phyloP scores from a whole-genome alignment of 2,329 filamentous ascomycete genomes.

The Aspergillus sp. region DNA sequence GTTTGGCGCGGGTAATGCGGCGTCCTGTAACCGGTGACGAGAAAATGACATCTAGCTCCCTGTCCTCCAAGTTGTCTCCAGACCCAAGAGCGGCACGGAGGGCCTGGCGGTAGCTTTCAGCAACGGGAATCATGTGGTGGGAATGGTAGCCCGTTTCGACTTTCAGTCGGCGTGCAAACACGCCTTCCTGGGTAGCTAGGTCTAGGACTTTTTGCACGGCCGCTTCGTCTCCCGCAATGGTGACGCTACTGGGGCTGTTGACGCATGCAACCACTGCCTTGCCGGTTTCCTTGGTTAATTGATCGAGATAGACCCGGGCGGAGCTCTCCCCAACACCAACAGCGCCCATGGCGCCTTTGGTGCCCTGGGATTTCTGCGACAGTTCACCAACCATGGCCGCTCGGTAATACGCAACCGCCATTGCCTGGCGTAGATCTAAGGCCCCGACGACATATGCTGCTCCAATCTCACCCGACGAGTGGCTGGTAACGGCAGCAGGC shows the following conservation, averaged over 20 bases:
- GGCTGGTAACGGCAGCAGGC: neutral
- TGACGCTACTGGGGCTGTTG: neutral
- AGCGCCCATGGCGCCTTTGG: neutral
- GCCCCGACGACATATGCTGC: no score
- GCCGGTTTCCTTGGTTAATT: no score
- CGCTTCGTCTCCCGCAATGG: neutral
- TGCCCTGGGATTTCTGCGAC: no score
- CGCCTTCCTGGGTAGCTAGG: neutral
- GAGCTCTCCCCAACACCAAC: neutral
- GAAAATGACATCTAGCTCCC: no score
- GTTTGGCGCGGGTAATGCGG: neutral
- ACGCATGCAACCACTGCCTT: neutral
- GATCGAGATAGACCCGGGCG: no score
- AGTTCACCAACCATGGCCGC: no score
- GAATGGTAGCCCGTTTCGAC: neutral
- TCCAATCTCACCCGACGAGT: neutral
- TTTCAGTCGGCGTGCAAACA: neutral
- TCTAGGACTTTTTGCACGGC: neutral
- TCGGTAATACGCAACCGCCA: no score
- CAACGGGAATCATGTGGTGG: neutral
- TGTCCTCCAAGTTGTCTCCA: no score
- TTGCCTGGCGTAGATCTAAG: no score
- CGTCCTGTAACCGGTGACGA: conserved; percentile 18
- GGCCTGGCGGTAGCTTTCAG: neutral
- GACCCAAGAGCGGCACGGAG: no score